These are phyloP conservation scores for Dispira simplex DNA, from an alignment of 192 early-diverging fungal species.

Conservation along the genomic window DNA sequence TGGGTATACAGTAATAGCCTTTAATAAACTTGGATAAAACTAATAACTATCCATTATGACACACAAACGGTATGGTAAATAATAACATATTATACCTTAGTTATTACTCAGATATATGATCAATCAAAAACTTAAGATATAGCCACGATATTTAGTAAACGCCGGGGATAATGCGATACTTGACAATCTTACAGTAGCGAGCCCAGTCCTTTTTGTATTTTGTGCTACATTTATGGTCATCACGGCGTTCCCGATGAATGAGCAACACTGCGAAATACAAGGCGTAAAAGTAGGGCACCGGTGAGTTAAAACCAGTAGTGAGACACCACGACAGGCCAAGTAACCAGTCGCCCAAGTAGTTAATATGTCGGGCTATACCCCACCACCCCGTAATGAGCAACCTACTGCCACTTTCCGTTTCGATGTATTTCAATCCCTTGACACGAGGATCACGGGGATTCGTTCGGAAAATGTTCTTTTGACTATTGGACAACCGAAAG, in stretches of 20 bases:
- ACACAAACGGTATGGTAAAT: no score
- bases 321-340: slow-evolving; percentile 83
- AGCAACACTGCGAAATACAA: slow-evolving; percentile 85
- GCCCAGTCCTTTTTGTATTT: slow-evolving; percentile 96
- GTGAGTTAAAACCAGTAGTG: slow-evolving; percentile 60
- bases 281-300: slow-evolving; percentile 87
- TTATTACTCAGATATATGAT: no score
- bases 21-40: no score
- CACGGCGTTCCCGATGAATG: slow-evolving; percentile 75
- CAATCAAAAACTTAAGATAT: neutral
- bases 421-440: slow-evolving; percentile 69
- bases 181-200: slow-evolving; percentile 62
- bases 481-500: slow-evolving; percentile 76
- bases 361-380: slow-evolving; percentile 86
- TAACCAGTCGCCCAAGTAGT: slow-evolving; percentile 93
- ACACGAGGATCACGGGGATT: slow-evolving; percentile 39
- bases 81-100: no score
- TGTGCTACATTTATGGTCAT: slow-evolving; percentile 74
- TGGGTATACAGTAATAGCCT: no score
- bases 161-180: slow-evolving; percentile 73
- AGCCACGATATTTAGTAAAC: slow-evolving; percentile 27
- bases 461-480: slow-evolving; percentile 83
- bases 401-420: slow-evolving; percentile 63
- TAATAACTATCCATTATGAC: no score
- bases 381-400: slow-evolving; percentile 87